These are phyloP conservation scores for Melastoma malabathricum DNA, from an alignment of 345 rosid genomes.

Conservation along the genomic window DNA sequence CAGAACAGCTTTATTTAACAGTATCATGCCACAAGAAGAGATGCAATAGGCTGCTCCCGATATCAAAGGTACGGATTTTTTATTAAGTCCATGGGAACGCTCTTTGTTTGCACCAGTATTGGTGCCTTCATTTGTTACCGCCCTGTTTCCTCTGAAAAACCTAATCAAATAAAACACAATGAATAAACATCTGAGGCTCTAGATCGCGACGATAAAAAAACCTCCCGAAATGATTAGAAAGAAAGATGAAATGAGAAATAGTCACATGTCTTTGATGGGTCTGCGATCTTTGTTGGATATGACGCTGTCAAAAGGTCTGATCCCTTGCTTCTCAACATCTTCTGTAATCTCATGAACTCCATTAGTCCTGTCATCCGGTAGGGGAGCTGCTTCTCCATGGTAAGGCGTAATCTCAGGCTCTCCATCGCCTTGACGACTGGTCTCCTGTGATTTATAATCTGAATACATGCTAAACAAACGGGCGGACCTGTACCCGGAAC, in stretches of 20 bases:
- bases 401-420: constrained; percentile 20
- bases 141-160: constrained; percentile 44
- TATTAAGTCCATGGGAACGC: constrained; percentile 31
- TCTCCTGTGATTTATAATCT: constrained; percentile 28
- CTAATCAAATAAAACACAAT: constrained; percentile 15
- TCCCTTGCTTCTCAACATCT: constrained; percentile 26
- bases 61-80: constrained; percentile 51
- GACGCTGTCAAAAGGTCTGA: constrained; percentile 18
- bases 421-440: constrained; percentile 20
- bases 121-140: constrained; percentile 7
- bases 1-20: constrained; percentile 73
- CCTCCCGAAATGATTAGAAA: neutral
- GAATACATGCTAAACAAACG: constrained; percentile 30
- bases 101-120: constrained; percentile 19
- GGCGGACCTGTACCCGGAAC: constrained; percentile 6
- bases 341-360: constrained; percentile 22
- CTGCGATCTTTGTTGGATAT: constrained; percentile 20
- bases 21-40: constrained; percentile 86
- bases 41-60: constrained; percentile 86
- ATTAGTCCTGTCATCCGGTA: constrained; percentile 14
- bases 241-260: neutral
- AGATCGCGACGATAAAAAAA: neutral
- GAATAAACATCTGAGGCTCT: neutral
- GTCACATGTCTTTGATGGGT: constrained; percentile 47
- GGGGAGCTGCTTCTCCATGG: constrained; percentile 10